phyloP scores from a whole-genome alignment of 768 basidiomycete species.

The Mycena floridula region DNA sequence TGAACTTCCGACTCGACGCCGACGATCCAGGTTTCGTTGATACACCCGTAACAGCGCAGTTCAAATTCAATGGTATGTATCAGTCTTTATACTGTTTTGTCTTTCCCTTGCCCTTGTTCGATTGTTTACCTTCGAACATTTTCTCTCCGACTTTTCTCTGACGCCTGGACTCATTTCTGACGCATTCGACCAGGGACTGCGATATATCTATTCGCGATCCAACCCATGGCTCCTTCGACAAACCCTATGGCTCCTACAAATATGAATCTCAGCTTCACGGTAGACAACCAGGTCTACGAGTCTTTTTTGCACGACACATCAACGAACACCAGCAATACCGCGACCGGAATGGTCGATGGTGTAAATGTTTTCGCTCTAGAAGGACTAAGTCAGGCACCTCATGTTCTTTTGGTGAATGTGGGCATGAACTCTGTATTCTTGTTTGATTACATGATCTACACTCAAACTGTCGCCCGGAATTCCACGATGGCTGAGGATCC shows the following conservation, averaged over 20 bases:
- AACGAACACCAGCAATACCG: conserved; percentile 2
- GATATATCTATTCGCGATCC: conserved; percentile 38
- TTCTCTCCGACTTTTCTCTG: too few relatives aligned
- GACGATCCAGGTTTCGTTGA: conserved; percentile 25
- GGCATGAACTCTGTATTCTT: conserved; percentile 39
- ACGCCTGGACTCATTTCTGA: not conserved
- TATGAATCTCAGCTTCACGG: conserved; percentile 37
- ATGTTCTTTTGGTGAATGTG: conserved; percentile 37
- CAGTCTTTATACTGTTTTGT: not conserved
- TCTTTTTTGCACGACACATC: conserved; percentile 14
- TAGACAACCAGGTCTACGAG: conserved; percentile 29
- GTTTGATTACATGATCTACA: conserved; percentile 43
- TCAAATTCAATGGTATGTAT: conserved; percentile 38
- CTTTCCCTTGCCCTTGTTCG: not conserved
- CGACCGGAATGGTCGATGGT: conserved; percentile 23
- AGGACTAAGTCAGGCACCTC: conserved; percentile 29
- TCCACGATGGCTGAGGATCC: conserved; percentile 14
- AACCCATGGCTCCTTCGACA: conserved; percentile 21
- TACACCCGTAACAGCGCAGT: conserved; percentile 26
- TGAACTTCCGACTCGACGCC: conserved; percentile 13
- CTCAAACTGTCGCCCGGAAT: conserved; percentile 8
- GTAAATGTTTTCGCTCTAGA: conserved; percentile 30
- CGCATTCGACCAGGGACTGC: conserved; percentile 32
- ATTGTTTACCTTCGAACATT: not conserved
- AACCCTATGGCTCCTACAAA: conserved; percentile 25